Conservation (phyloP, 2,329 filamentous ascomycete species). For the Trichophyton equinum region DNA sequence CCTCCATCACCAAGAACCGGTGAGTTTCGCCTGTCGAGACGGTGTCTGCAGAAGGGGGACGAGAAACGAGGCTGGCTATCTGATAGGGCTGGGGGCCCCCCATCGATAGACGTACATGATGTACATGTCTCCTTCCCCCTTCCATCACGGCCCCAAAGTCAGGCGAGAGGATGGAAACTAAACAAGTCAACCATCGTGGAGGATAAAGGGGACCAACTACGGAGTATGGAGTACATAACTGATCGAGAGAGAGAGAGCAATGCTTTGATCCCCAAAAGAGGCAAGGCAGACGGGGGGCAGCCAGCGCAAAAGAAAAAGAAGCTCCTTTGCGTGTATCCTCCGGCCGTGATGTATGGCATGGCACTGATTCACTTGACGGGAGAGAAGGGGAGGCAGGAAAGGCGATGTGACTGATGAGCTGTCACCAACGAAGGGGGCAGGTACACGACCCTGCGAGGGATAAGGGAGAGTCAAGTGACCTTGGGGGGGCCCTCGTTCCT, state of each 20-base stretch:
- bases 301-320: not conserved
- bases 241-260: not conserved
- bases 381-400: not conserved
- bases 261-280: not conserved
- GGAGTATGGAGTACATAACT: too few relatives aligned
- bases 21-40: not conserved
- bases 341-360: not conserved
- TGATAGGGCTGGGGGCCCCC: not conserved
- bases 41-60: not conserved
- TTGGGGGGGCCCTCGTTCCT: not conserved
- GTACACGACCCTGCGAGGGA: not conserved
- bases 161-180: not conserved
- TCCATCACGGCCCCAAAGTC: not conserved
- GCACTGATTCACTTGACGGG: not conserved
- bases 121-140: not conserved
- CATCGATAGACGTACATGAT: not conserved
- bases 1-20: not conserved
- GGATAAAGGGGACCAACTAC: too few relatives aligned
- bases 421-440: not conserved
- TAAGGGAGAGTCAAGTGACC: not conserved
- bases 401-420: conserved; percentile 2
- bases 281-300: not conserved
- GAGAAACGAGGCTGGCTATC: not conserved
- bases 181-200: not conserved
- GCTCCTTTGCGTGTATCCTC: not conserved